Evolutionary conservation across 768 basidiomycete species (phyloP).

Genomic region (Suillus variegatus): DNA sequence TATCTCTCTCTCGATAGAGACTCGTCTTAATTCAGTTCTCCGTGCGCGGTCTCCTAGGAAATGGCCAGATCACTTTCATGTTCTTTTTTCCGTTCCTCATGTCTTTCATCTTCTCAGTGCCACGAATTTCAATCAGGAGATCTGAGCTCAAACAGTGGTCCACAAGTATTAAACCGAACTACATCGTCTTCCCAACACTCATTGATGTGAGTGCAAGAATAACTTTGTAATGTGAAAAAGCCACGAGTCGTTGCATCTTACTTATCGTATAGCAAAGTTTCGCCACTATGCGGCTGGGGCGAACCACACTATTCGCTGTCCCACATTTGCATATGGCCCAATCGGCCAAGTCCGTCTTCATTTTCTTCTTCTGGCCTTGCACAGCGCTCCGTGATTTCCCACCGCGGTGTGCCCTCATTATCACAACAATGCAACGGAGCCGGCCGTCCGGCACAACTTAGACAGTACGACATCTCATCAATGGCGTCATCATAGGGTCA

Average conservation of each 20-base stretch:
- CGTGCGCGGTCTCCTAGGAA: constrained; percentile 34
- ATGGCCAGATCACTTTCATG: constrained; percentile 2
- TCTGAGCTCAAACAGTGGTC: neutral
- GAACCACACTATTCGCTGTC: neutral
- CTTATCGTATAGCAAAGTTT: neutral
- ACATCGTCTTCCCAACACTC: neutral
- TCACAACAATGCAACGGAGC: neutral
- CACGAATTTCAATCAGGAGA: neutral
- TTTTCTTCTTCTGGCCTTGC: neutral
- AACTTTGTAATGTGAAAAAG: constrained; percentile 2
- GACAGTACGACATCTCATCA: neutral
- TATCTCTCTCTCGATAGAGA: neutral
- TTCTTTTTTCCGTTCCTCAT: neutral
- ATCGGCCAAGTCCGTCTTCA: constrained; percentile 3
- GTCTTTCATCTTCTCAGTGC: neutral
- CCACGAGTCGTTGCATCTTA: neutral
- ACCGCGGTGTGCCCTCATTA: neutral
- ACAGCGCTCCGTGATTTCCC: constrained; percentile 1
- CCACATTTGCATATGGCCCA: neutral
- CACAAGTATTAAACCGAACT: neutral
- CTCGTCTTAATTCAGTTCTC: neutral
- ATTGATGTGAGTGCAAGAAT: neutral
- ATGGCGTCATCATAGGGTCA: neutral
- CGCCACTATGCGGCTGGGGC: neutral
- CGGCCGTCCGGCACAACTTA: neutral